Base-by-base conservation (phyloP, 768 basidiomycete genomes). In the Panus rudis region DNA sequence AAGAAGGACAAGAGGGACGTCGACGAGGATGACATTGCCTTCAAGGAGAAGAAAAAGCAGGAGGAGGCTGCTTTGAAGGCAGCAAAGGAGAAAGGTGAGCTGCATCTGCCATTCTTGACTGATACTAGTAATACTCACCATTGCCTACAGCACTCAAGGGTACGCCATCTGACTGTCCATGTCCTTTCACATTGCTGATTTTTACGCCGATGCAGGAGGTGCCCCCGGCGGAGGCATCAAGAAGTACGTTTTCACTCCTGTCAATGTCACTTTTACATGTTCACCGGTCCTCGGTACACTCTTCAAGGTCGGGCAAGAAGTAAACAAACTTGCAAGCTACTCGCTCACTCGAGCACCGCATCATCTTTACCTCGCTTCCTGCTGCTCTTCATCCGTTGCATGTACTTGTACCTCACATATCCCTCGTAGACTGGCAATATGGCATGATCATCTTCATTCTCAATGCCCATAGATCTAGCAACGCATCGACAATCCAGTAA, bases 1-100 rank as follows among this genome's bases (percentile, higher is more conserved):
- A 92, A 90, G 79, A 91, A 91, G 62, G 80, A 79, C 0, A 78
- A 80, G 64, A 78, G 74, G 53, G 85, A 81, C 1, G 76, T 78
- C 4, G 75, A 74, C 34, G 83, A 87, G 47, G 84, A 87, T 0
- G 81, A 83, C 27, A 59, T 60, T 52, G 82, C 78, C 40, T 83
- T 84, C 70, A 84, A 89, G 63, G 75, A 79, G 32, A 86, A 71
- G 68, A 70, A 84, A 69, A 89, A 84, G 67, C 73, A 72, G 7
- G 88, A 90, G 12, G 76, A 76, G 35, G 83, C 77, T 11, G 82
- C 79, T 4, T 50, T 84, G 57, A 88, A 90, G 64, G 76, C 73
- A 31, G 81, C 84, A n/a, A 68, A 64, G 53, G 83, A 81, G 0
- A 80, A 78, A 65, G 89, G 89, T 81, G 55, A 38, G 75, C 56